Conservation (phyloP, 768 basidiomycete genomes). For the Pleurotus tuoliensis region DNA sequence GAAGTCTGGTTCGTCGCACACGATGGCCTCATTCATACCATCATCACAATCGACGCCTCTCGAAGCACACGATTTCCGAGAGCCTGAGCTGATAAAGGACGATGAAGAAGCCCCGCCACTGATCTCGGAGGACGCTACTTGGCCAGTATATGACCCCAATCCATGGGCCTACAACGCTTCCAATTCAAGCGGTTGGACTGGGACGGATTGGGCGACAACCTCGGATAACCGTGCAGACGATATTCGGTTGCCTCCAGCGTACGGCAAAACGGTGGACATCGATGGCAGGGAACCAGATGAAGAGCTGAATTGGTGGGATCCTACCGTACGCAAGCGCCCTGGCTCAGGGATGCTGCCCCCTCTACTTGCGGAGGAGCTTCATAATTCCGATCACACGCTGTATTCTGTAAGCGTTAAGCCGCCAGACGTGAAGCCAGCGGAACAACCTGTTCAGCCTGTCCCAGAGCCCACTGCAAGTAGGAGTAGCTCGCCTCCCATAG, state of each 20-base stretch:
- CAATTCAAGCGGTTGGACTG: slow-evolving; percentile 1
- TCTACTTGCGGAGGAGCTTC: slow-evolving; percentile 60
- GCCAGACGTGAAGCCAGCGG: slow-evolving; percentile 15
- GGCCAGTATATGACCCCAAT: slow-evolving; percentile 15
- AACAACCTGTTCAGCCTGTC: not conserved
- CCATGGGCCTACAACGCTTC: not conserved
- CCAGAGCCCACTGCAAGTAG: slow-evolving; percentile 4
- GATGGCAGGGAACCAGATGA: slow-evolving; percentile 58
- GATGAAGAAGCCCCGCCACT: slow-evolving; percentile 34
- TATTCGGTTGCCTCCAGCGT: slow-evolving; percentile 9
- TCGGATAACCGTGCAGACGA: not conserved
- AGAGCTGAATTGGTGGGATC: slow-evolving; percentile 70
- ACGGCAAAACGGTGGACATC: slow-evolving; percentile 33
- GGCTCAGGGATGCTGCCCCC: slow-evolving; percentile 71
- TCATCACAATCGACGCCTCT: slow-evolving; percentile 31
- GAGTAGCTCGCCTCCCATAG: slow-evolving; percentile 11
- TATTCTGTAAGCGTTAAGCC: slow-evolving; percentile 50
- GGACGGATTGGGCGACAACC: slow-evolving; percentile 1
- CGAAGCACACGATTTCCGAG: slow-evolving; percentile 38
- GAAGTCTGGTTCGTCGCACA: slow-evolving; percentile 33
- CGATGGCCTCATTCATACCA: slow-evolving; percentile 33
- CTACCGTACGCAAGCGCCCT: slow-evolving; percentile 51
- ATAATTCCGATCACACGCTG: slow-evolving; percentile 69
- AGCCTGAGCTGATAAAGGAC: slow-evolving; percentile 52
- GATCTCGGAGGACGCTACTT: slow-evolving; percentile 27